Evolutionary conservation across 2,329 filamentous ascomycete genomes (phyloP).

Genomic region (Neodidymelliopsis sp.): DNA sequence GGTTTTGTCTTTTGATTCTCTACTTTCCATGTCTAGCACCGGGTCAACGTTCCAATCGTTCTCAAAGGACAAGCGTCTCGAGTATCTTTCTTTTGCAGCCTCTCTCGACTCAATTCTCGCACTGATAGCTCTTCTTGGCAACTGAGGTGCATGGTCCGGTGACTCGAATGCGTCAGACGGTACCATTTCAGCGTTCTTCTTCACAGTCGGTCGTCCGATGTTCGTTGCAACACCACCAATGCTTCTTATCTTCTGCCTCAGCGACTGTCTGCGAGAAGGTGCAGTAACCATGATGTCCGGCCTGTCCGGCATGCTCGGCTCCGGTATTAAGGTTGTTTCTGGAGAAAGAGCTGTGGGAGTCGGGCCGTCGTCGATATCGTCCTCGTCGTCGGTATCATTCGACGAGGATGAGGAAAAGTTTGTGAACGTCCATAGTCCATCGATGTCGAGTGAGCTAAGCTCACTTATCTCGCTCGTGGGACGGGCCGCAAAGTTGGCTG

Average conservation of each 20-base stretch:
- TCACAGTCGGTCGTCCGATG: constrained; percentile 20
- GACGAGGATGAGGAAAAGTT: constrained; percentile 11
- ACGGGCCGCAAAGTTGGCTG: constrained; percentile 34
- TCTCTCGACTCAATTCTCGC: constrained; percentile 23
- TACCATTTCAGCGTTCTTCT: constrained; percentile 30
- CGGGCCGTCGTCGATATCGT: constrained; percentile 18
- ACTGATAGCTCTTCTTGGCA: constrained; percentile 39
- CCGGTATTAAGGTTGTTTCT: constrained; percentile 6
- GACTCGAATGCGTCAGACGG: constrained; percentile 25
- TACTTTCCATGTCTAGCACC: background rate
- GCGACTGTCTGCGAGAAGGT: constrained; percentile 9
- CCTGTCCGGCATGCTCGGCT: constrained; percentile 7
- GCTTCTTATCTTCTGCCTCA: constrained; percentile 4
- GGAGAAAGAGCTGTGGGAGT: constrained; percentile 10
- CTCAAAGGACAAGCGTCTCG: constrained; percentile 9
- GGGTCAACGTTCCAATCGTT: constrained; percentile 9
- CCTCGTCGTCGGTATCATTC: constrained; percentile 16
- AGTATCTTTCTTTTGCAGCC: constrained; percentile 7
- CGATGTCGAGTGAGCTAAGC: constrained; percentile 12
- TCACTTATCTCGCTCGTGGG: constrained; percentile 36
- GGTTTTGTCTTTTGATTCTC: background rate
- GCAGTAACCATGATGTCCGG: constrained; percentile 15
- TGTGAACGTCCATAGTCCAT: constrained; percentile 22
- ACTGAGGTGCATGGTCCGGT: constrained; percentile 20
- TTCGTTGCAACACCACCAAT: constrained; percentile 16